Evolutionary conservation across 2,329 filamentous ascomycete species (phyloP).

Genomic region (Fusarium nanum): DNA sequence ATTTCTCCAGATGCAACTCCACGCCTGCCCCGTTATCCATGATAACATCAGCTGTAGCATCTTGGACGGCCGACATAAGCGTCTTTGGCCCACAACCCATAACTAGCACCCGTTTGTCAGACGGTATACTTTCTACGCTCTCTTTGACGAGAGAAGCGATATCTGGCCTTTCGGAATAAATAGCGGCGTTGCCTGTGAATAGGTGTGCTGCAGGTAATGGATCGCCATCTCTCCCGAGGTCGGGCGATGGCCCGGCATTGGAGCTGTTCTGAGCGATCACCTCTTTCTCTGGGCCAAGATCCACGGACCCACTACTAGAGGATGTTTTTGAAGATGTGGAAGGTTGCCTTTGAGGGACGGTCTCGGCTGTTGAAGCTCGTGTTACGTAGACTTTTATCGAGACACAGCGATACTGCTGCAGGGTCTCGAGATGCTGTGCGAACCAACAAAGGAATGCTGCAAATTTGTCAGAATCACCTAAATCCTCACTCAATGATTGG

Average conservation of each 20-base stretch:
- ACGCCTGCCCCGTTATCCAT: constrained; percentile 56
- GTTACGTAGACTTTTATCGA: constrained; percentile 53
- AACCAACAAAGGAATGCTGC: constrained; percentile 55
- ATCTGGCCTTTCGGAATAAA: constrained; percentile 54
- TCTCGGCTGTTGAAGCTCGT: constrained; percentile 29
- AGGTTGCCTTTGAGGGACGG: constrained; percentile 8
- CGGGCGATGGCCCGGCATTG: constrained; percentile 6
- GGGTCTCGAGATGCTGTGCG: constrained; percentile 49
- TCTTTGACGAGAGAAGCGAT: constrained; percentile 51
- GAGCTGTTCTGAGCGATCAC: neutral
- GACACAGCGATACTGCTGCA: constrained; percentile 49
- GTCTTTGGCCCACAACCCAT: constrained; percentile 60
- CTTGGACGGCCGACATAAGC: constrained; percentile 57
- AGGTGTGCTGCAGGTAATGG: neutral
- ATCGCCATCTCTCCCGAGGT: constrained; percentile 37
- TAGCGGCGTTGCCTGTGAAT: constrained; percentile 31
- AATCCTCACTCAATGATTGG: fast-evolving
- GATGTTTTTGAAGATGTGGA: constrained; percentile 23
- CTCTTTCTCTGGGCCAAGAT: constrained; percentile 27
- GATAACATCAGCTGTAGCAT: constrained; percentile 56
- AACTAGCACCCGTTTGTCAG: constrained; percentile 54
- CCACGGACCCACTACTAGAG: constrained; percentile 10
- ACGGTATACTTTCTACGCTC: constrained; percentile 45
- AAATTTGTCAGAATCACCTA: constrained; percentile 1
- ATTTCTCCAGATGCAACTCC: constrained; percentile 62